Conservation (phyloP, 2,329 filamentous ascomycete species). For the Colletotrichum sidae region DNA sequence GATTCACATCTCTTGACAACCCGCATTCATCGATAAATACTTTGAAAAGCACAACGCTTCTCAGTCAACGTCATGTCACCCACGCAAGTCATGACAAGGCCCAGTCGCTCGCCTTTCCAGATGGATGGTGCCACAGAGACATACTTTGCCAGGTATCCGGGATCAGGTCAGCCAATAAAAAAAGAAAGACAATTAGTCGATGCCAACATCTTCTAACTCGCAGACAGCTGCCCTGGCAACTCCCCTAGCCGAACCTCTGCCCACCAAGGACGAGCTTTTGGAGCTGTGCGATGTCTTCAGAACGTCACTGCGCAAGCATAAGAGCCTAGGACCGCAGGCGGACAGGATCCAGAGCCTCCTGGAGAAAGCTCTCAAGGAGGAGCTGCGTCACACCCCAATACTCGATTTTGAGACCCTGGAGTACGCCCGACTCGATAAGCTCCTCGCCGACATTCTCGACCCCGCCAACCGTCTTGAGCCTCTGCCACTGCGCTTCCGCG, state of each 20-base stretch:
- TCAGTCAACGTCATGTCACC: slow-evolving; percentile 24
- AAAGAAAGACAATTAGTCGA: background rate
- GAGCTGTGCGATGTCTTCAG: slow-evolving; percentile 57
- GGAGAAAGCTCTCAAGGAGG: slow-evolving; percentile 51
- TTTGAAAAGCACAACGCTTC: background rate
- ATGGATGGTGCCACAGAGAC: slow-evolving; percentile 27
- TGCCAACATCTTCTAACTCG: slow-evolving; percentile 4
- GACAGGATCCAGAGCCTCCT: slow-evolving; percentile 55
- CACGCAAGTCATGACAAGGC: slow-evolving; percentile 25
- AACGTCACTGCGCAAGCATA: slow-evolving; percentile 46
- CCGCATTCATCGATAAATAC: background rate
- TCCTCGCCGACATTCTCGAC: slow-evolving; percentile 54
- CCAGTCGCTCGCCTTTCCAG: slow-evolving; percentile 26
- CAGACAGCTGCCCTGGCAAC: slow-evolving; percentile 14
- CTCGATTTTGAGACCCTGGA: slow-evolving; percentile 55
- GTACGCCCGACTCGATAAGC: slow-evolving; percentile 54
- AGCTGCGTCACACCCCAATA: slow-evolving; percentile 46
- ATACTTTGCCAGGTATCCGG: slow-evolving; percentile 28
- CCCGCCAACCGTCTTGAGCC: slow-evolving; percentile 43
- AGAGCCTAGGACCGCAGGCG: slow-evolving; percentile 46
- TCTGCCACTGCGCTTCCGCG: slow-evolving; percentile 45
- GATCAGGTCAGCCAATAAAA: slow-evolving; percentile 26
- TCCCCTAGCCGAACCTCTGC: slow-evolving; percentile 17
- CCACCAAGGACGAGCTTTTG: slow-evolving; percentile 43
- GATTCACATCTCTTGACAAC: background rate